Percentiles rank a stretch among this genome's conserved stretches.
These are phyloP conservation scores for Suillus placidus DNA, from an alignment of 768 basidiomycete species.

Conservation along the genomic window DNA sequence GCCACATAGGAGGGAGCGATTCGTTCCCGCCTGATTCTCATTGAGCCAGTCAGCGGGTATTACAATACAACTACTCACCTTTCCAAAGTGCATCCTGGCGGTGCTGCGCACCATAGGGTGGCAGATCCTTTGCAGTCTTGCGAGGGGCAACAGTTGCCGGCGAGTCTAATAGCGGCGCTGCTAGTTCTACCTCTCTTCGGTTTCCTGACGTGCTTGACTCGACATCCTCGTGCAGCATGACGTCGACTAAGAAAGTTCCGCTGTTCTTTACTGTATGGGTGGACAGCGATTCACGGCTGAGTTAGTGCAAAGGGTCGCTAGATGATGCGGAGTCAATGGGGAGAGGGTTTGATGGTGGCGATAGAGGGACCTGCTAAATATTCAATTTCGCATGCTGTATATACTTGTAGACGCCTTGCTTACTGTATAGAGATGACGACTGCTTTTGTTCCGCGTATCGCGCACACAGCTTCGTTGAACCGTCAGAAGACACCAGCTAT, in stretches of 20 bases:
- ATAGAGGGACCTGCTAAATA: not conserved
- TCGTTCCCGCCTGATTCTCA: not conserved
- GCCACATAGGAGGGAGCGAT: constrained; percentile 2
- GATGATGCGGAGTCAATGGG: not conserved
- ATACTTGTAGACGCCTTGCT: constrained; percentile 2
- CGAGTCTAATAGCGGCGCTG: not conserved
- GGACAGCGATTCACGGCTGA: not conserved
- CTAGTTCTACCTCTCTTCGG: not conserved
- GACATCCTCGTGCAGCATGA: not conserved
- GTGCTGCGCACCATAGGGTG: not conserved
- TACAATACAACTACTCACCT: not conserved
- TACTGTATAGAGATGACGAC: not conserved
- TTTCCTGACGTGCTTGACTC: too few relatives aligned
- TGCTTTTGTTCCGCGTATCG: not conserved
- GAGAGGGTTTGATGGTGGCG: not conserved
- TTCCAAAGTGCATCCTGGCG: constrained; percentile 3
- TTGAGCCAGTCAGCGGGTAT: not conserved
- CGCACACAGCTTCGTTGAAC: not conserved
- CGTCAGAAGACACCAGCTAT: not conserved
- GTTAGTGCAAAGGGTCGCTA: not conserved
- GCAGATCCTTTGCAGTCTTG: not conserved
- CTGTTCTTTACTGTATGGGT: not conserved
- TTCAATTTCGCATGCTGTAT: not conserved
- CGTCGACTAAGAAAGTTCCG: not conserved
- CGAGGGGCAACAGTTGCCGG: not conserved